Conservation (phyloP, 257 asterid genomes). For the Gentiana macrophylla region DNA sequence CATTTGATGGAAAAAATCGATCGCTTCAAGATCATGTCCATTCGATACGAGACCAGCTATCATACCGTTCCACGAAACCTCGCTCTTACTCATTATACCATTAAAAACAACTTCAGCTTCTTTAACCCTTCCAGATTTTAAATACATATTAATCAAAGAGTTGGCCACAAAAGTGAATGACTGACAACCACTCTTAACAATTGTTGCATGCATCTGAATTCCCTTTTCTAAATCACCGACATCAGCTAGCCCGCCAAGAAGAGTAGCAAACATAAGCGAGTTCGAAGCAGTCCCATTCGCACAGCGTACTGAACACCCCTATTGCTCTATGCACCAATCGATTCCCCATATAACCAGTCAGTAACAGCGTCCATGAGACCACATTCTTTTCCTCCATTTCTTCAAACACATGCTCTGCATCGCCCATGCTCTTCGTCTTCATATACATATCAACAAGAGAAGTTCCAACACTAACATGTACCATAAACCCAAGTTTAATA, state of each 20-base stretch:
- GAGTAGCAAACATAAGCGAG: conserved; percentile 63
- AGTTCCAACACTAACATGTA: conserved; percentile 76
- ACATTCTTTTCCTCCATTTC: conserved; percentile 68
- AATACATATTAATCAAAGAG: conserved; percentile 68
- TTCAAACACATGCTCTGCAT: conserved; percentile 54
- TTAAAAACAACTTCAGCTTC: conserved; percentile 57
- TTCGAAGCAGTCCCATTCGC: conserved; percentile 50
- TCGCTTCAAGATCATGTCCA: conserved; percentile 57
- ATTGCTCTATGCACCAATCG: conserved; percentile 33
- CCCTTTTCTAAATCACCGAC: conserved; percentile 42
- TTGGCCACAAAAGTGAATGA: conserved; percentile 51
- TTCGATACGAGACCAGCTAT: conserved; percentile 62
- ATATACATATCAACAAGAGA: conserved; percentile 74
- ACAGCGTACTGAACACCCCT: conserved; percentile 41
- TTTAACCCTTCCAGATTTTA: conserved; percentile 58
- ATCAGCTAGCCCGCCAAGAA: conserved; percentile 73
- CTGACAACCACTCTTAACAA: conserved; percentile 54
- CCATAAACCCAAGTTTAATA: conserved; percentile 50
- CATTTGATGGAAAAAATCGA: conserved; percentile 53
- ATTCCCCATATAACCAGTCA: conserved; percentile 52
- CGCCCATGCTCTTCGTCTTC: conserved; percentile 39
- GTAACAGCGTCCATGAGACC: conserved; percentile 83
- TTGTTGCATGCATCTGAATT: conserved; percentile 50
- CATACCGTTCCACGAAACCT: conserved; percentile 92
- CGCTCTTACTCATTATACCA: conserved; percentile 33